These are phyloP conservation scores for Bruguiera parviflora DNA, from an alignment of 345 rosid species.

Conservation along the genomic window DNA sequence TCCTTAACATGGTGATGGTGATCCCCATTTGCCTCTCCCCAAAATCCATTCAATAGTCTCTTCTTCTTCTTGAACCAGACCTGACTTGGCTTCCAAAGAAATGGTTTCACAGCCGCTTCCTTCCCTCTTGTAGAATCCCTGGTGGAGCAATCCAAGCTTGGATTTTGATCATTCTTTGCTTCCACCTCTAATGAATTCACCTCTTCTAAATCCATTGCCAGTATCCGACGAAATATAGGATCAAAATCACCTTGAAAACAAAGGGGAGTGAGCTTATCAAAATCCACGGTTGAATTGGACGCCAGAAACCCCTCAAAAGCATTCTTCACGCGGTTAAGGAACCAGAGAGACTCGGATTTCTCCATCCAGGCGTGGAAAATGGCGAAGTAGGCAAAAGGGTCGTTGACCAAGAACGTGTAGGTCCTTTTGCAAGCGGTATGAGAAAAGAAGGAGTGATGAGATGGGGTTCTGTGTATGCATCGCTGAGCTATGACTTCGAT, in stretches of 20 bases:
- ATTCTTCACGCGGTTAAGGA: constrained; percentile 51
- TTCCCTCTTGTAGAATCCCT: constrained; percentile 35
- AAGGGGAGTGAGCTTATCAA: constrained; percentile 28
- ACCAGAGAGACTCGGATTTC: constrained; percentile 45
- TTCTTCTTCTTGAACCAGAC: constrained; percentile 76
- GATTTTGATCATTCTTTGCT: constrained; percentile 31
- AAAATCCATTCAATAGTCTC: constrained; percentile 7
- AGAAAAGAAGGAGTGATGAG: constrained; percentile 63
- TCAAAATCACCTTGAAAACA: constrained; percentile 57
- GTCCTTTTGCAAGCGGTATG: constrained; percentile 54
- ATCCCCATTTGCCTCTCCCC: constrained; percentile 32
- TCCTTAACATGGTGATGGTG: constrained; percentile 17
- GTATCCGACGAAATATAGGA: constrained; percentile 44
- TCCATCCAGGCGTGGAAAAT: constrained; percentile 42
- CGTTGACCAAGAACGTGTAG: constrained; percentile 57
- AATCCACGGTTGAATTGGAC: constrained; percentile 25
- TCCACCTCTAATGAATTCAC: constrained; percentile 31
- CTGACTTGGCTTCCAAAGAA: constrained; percentile 48
- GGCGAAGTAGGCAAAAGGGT: constrained; percentile 57
- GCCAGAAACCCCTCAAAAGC: constrained; percentile 40
- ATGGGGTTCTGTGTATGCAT: constrained; percentile 71
- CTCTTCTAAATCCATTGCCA: constrained; percentile 47
- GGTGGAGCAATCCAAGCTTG: constrained; percentile 30
- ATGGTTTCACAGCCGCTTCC: constrained; percentile 39
- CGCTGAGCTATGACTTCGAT: constrained; percentile 46